These are phyloP conservation scores for Spencermartinsiella ligniputridi DNA, from an alignment of 1,139 yeast genomes.

Conservation along the genomic window DNA sequence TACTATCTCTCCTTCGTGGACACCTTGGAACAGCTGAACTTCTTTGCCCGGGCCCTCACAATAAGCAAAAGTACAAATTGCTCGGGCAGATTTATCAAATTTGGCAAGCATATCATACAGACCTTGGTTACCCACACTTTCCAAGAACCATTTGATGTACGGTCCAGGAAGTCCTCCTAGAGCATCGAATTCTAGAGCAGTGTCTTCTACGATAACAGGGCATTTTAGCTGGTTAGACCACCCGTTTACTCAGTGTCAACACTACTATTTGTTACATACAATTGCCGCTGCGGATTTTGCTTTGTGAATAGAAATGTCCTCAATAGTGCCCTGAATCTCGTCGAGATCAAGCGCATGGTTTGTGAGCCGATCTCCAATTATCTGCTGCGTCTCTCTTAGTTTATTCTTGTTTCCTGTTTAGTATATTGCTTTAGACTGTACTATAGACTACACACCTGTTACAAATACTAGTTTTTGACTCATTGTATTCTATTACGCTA, in stretches of 20 bases:
- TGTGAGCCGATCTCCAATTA: conserved; percentile 51
- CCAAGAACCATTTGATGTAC: conserved; percentile 81
- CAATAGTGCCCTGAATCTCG: conserved; percentile 86
- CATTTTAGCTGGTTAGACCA: conserved; percentile 39
- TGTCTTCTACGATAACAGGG: conserved; percentile 93
- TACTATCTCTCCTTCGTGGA: conserved; percentile 77
- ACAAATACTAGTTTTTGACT: conserved; percentile 10
- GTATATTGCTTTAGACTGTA: too few species aligned
- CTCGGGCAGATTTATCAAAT: conserved; percentile 80
- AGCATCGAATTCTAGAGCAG: conserved; percentile 81
- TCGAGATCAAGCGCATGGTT: conserved; percentile 72
- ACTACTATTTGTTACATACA: conserved; percentile 22
- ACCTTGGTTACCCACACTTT: conserved; percentile 66
- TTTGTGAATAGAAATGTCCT: conserved; percentile 77
- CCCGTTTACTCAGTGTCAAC: conserved; percentile 8
- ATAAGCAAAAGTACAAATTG: conserved; percentile 90
- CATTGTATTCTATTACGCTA: too few species aligned
- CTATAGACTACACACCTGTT: conserved; percentile 15
- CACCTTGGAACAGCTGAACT: conserved; percentile 76
- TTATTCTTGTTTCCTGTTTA: conserved; percentile 83
- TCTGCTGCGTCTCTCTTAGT: conserved; percentile 74
- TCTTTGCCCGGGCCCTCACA: conserved; percentile 75
- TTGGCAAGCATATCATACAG: conserved; percentile 71
- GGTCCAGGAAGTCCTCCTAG: conserved; percentile 91
- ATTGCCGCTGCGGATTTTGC: conserved; percentile 69